These are phyloP conservation scores for Coemansia sp. DNA, from an alignment of 192 early-diverging fungal genomes.

Conservation along the genomic window DNA sequence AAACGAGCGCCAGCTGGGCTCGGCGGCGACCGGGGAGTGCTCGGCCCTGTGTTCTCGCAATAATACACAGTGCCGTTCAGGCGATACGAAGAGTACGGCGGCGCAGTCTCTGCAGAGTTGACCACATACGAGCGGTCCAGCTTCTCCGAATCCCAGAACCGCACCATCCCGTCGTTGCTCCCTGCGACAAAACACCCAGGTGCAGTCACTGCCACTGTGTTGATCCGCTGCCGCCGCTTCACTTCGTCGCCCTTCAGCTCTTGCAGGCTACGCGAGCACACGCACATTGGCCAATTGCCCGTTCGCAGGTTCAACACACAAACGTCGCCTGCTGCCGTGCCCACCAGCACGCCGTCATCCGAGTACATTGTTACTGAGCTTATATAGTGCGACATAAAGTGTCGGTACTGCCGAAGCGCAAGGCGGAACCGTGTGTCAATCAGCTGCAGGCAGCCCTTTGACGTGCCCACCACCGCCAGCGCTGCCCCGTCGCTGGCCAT, in stretches of 20 bases:
- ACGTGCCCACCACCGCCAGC: conserved; percentile 34
- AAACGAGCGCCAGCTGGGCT: conserved; percentile 13
- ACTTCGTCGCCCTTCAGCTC: conserved; percentile 59
- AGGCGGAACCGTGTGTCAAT: conserved; percentile 47
- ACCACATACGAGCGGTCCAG: conserved; percentile 77
- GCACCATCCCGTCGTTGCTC: conserved; percentile 81
- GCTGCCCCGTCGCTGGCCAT: conserved; percentile 20
- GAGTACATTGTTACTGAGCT: conserved; percentile 23
- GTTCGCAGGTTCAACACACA: conserved; percentile 43
- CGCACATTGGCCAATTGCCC: conserved; percentile 45
- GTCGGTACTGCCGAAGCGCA: conserved; percentile 32
- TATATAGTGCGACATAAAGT: conserved; percentile 27
- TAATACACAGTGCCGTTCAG: conserved; percentile 48
- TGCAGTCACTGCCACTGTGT: conserved; percentile 59
- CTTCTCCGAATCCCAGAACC: conserved; percentile 75
- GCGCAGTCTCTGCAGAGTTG: conserved; percentile 44
- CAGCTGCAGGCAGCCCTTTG: conserved; percentile 26
- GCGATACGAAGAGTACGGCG: conserved; percentile 46
- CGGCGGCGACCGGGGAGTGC: conserved; percentile 15
- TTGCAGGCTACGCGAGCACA: conserved; percentile 58
- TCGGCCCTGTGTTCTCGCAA: conserved; percentile 37
- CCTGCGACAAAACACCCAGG: conserved; percentile 69
- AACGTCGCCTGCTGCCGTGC: conserved; percentile 33
- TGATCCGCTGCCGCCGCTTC: conserved; percentile 59
- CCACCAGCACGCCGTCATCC: conserved; percentile 27